Evolutionary conservation across 805 yeast genomes (phyloP).

Genomic region (Yarrowia sp.): DNA sequence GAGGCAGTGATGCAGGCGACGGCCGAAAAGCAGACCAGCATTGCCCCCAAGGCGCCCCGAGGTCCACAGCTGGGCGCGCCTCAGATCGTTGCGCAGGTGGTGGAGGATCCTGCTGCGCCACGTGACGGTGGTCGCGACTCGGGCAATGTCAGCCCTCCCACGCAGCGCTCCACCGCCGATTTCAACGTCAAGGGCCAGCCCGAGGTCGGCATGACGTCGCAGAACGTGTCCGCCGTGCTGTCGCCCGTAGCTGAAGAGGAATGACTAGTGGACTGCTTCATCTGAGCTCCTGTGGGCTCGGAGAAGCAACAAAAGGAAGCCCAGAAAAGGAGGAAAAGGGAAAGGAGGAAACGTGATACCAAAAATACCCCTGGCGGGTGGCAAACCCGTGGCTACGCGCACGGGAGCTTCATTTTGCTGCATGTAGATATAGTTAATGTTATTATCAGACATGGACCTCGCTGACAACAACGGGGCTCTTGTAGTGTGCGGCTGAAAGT

Average conservation of each 20-base stretch:
- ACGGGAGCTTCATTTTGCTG: slow-evolving; percentile 7
- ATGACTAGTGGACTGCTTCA: slow-evolving; percentile 16
- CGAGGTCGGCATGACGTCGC: slow-evolving; percentile 2
- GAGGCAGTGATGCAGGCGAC: background rate
- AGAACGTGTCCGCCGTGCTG: slow-evolving; percentile 5
- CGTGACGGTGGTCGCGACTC: background rate
- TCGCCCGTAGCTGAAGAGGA: slow-evolving; percentile 17
- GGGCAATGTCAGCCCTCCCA: background rate
- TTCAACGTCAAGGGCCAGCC: slow-evolving; percentile 13
- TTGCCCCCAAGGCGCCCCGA: background rate
- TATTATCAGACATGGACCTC: background rate
- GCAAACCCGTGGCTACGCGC: background rate
- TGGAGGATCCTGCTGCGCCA: background rate
- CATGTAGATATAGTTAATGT: slow-evolving; percentile 6
- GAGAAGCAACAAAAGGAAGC: too few species aligned
- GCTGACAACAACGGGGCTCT: background rate
- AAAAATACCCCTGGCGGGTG: background rate
- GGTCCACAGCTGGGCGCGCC: background rate
- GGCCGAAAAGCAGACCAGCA: background rate
- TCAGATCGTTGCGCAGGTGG: background rate
- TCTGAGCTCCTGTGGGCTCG: background rate
- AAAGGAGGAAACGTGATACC: background rate
- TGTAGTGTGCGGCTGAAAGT: slow-evolving; percentile 1
- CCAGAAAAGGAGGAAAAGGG: background rate
- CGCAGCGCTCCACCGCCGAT: background rate